Percentiles rank a stretch among this genome's conserved stretches.
These are phyloP conservation scores for Mycosphaerella sp. DNA, from an alignment of 2,329 filamentous ascomycete species.

Conservation along the genomic window DNA sequence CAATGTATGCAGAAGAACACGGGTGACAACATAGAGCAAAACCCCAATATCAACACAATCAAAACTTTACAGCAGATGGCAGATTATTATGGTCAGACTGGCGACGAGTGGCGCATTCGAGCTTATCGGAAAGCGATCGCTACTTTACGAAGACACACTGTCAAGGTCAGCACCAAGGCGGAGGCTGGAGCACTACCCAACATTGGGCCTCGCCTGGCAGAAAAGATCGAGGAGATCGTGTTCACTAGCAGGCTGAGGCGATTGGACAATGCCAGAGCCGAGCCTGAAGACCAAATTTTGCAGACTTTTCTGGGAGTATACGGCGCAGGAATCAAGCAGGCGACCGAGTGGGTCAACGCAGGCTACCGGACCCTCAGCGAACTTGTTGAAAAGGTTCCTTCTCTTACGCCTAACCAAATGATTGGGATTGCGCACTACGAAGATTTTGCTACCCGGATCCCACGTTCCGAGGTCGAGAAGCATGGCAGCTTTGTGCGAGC, in stretches of 20 bases:
- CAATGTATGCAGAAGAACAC: conserved; percentile 56
- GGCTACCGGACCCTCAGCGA: conserved; percentile 72
- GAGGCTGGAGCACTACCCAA: conserved; percentile 62
- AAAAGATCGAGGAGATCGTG: conserved; percentile 86
- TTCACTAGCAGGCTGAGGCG: conserved; percentile 64
- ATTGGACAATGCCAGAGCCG: conserved; percentile 63
- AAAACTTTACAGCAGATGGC: conserved; percentile 72
- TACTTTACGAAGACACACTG: conserved; percentile 61
- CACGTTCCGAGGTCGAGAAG: conserved; percentile 65
- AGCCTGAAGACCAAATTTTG: conserved; percentile 60
- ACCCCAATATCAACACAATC: conserved; percentile 72
- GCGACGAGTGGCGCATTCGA: conserved; percentile 68
- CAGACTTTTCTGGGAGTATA: conserved; percentile 72
- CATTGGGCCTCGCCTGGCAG: conserved; percentile 67
- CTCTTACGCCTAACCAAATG: conserved; percentile 62
- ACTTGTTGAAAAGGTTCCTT: conserved; percentile 50
- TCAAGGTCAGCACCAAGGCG: conserved; percentile 60
- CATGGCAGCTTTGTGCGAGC: conserved; percentile 60
- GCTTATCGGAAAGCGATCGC: conserved; percentile 73
- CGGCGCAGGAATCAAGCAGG: conserved; percentile 64
- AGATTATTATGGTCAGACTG: conserved; percentile 66
- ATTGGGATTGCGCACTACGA: conserved; percentile 73
- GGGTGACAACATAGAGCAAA: conserved; percentile 39
- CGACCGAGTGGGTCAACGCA: conserved; percentile 67
- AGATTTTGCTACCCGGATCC: conserved; percentile 74